Evolutionary conservation across 768 basidiomycete genomes (phyloP).

Genomic region (Lenzites betulinus): DNA sequence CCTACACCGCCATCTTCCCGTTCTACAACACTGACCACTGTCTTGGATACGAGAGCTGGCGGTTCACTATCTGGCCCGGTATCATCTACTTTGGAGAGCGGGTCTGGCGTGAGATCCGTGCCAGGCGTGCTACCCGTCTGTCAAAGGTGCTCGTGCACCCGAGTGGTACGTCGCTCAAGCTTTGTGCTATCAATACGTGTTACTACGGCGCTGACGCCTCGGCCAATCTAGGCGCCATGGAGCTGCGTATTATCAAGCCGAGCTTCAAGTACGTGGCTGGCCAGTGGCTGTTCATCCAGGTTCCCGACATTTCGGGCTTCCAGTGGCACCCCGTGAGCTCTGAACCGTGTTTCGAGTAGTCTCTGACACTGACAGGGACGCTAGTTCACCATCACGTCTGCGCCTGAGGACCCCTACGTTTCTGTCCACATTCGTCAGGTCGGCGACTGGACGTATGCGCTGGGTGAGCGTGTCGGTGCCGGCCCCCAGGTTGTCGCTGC

Average conservation of each 20-base stretch:
- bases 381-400: constrained; percentile 93
- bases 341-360: not conserved
- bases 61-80: constrained; percentile 90
- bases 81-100: constrained; percentile 89
- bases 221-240: constrained; percentile 71
- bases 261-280: constrained; percentile 90
- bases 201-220: constrained; percentile 8
- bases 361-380: constrained; percentile 2
- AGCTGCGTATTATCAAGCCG: constrained; percentile 88
- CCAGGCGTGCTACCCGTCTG: constrained; percentile 73
- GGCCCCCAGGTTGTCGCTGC: constrained; percentile 75
- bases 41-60: constrained; percentile 89
- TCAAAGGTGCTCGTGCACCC: constrained; percentile 90
- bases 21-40: constrained; percentile 90
- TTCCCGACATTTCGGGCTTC: constrained; percentile 78
- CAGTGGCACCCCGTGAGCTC: constrained; percentile 96
- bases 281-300: constrained; percentile 89
- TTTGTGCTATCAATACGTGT: constrained; percentile 5
- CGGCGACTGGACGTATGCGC: constrained; percentile 81
- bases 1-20: constrained; percentile 69
- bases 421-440: constrained; percentile 93
- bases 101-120: constrained; percentile 80
- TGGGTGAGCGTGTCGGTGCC: constrained; percentile 85
- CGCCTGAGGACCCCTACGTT: constrained; percentile 91
- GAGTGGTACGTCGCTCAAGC: constrained; percentile 55